Conservation (phyloP, 805 yeast genomes). For the Spathaspora sp. region DNA sequence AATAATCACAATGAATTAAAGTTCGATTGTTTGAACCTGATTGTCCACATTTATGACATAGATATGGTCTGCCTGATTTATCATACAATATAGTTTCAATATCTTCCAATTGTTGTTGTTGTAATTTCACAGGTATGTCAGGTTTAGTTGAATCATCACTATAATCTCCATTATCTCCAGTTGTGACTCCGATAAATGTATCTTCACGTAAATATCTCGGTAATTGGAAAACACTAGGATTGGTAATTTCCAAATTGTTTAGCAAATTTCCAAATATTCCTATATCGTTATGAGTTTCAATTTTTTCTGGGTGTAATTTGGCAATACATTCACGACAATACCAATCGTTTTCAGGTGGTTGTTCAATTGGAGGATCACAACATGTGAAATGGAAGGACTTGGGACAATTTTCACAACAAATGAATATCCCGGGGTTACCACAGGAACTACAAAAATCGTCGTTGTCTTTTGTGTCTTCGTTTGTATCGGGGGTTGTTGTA, state of each 20-base stretch:
- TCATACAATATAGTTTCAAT: slow-evolving; percentile 61
- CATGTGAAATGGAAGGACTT: slow-evolving; percentile 89
- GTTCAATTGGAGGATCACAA: slow-evolving; percentile 84
- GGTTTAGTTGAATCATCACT: slow-evolving; percentile 48
- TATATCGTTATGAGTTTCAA: slow-evolving; percentile 25
- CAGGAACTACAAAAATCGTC: slow-evolving; percentile 92
- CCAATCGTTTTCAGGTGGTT: slow-evolving; percentile 89
- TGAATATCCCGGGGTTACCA: slow-evolving; percentile 81
- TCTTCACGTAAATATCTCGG: slow-evolving; percentile 66
- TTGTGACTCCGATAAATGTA: slow-evolving; percentile 65
- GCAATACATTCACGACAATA: slow-evolving; percentile 72
- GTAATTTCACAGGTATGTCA: slow-evolving; percentile 37
- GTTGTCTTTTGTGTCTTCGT: slow-evolving; percentile 36
- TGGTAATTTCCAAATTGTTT: slow-evolving; percentile 62
- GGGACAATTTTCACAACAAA: slow-evolving; percentile 95
- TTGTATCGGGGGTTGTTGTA: background rate
- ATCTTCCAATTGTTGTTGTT: slow-evolving; percentile 47
- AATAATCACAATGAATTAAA: slow-evolving; percentile 76
- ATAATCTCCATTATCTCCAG: slow-evolving; percentile 71
- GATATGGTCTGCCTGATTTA: slow-evolving; percentile 60
- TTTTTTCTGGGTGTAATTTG: slow-evolving; percentile 27
- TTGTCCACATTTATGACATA: slow-evolving; percentile 74
- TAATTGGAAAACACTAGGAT: slow-evolving; percentile 41
- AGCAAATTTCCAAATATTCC: slow-evolving; percentile 55
- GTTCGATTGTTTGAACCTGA: slow-evolving; percentile 60